Conservation (phyloP, 2,329 filamentous ascomycete genomes). For the Trichoderma polysporum region DNA sequence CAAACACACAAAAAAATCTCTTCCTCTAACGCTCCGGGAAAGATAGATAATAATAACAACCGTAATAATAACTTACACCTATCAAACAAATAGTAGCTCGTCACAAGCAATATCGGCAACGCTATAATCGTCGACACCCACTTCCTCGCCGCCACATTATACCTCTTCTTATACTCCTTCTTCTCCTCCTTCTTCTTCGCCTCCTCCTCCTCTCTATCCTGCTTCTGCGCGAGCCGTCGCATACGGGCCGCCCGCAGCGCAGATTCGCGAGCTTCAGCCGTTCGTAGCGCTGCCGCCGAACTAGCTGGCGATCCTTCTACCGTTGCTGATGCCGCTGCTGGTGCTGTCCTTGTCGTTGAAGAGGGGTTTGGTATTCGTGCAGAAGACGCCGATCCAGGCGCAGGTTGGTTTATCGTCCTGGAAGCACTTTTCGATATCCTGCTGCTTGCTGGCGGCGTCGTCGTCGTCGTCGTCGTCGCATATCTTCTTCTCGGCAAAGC, state of each 20-base stretch:
- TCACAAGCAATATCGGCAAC: constrained; percentile 54
- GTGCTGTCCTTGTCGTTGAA: neutral
- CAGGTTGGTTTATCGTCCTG: neutral
- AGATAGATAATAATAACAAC: neutral
- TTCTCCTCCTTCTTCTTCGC: constrained; percentile 25
- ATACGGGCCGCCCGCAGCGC: constrained; percentile 28
- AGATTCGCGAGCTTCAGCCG: constrained; percentile 27
- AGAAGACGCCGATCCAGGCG: neutral
- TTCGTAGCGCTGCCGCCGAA: constrained; percentile 23
- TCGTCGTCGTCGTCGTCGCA: neutral
- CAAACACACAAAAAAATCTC: no score
- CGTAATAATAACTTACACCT: constrained; percentile 40
- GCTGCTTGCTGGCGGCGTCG: no score
- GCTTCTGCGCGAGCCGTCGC: constrained; percentile 22
- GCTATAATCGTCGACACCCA: constrained; percentile 51
- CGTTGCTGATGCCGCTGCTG: neutral
- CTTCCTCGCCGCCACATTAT: constrained; percentile 45
- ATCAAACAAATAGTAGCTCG: constrained; percentile 55
- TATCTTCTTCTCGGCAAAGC: neutral
- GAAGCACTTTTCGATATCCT: neutral
- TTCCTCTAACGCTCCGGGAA: neutral
- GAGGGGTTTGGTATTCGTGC: neutral
- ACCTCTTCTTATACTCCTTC: constrained; percentile 44
- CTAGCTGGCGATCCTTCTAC: neutral
- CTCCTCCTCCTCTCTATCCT: constrained; percentile 25